phyloP scores from a whole-genome alignment of 768 basidiomycete genomes.

The Mrakia gelida region DNA sequence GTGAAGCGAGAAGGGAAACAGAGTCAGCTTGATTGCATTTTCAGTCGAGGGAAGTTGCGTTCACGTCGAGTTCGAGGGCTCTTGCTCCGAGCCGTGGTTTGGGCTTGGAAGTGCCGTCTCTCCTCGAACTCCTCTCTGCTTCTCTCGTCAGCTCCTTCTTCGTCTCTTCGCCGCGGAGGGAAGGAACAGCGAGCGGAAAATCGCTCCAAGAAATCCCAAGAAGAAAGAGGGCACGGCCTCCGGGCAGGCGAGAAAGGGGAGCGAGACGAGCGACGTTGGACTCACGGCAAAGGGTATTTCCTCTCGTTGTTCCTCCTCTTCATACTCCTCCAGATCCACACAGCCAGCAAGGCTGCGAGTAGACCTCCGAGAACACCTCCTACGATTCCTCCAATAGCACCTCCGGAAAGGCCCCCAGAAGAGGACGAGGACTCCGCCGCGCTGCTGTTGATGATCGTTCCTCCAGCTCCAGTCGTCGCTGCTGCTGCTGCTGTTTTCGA shows the following conservation, averaged over 20 bases:
- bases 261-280: neutral
- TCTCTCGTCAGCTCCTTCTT: no score
- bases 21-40: neutral
- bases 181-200: no score
- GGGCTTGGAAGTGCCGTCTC: no score
- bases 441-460: neutral
- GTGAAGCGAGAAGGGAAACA: neutral
- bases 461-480: neutral
- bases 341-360: neutral
- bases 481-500: neutral
- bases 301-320: neutral
- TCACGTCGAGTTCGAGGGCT: no score
- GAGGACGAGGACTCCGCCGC: neutral
- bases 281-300: constrained; percentile 19
- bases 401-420: neutral
- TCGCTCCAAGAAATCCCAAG: no score
- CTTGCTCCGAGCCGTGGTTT: no score
- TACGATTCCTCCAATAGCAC: constrained; percentile 12
- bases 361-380: constrained; percentile 1
- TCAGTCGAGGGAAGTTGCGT: no score
- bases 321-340: neutral
- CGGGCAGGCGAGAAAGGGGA: no score
- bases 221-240: neutral
- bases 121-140: no score
- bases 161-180: no score